Evolutionary conservation across 1,139 yeast species (phyloP).

Genomic region (Torulaspora pretoriensis): DNA sequence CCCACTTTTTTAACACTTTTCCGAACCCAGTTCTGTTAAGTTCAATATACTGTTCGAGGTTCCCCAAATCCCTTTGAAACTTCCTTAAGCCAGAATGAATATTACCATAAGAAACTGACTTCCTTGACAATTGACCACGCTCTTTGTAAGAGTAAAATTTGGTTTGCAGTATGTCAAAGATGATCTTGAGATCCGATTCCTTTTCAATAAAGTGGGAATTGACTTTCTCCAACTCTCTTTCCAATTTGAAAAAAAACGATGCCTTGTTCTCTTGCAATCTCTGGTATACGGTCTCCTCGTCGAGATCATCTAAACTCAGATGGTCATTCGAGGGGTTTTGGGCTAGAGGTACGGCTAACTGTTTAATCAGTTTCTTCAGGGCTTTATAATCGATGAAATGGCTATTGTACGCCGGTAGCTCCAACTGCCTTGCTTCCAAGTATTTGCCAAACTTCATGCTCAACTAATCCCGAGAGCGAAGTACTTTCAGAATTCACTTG

Average conservation of each 20-base stretch:
- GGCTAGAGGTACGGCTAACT: slow-evolving; percentile 48
- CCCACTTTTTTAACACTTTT: slow-evolving; percentile 96
- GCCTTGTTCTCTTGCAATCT: slow-evolving; percentile 87
- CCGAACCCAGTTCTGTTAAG: slow-evolving; percentile 93
- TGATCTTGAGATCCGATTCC: slow-evolving; percentile 77
- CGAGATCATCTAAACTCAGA: slow-evolving; percentile 29
- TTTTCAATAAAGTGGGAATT: slow-evolving; percentile 84
- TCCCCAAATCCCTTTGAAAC: slow-evolving; percentile 79
- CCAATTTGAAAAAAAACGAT: slow-evolving; percentile 85
- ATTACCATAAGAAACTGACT: slow-evolving; percentile 58
- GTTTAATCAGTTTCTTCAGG: slow-evolving; percentile 67
- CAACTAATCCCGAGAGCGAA: background rate
- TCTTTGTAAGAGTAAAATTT: slow-evolving; percentile 59
- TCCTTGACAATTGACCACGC: slow-evolving; percentile 45
- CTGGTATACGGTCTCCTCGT: slow-evolving; percentile 41
- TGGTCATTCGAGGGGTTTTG: slow-evolving; percentile 20
- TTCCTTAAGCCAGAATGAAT: slow-evolving; percentile 86
- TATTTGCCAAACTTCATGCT: slow-evolving; percentile 86
- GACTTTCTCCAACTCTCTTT: slow-evolving; percentile 91
- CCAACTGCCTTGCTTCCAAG: slow-evolving; percentile 88
- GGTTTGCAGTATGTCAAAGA: slow-evolving; percentile 69
- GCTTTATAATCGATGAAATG: slow-evolving; percentile 94
- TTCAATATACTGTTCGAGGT: slow-evolving; percentile 89
- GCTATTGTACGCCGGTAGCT: slow-evolving; percentile 89
- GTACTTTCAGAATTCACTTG: background rate